phyloP scores from a whole-genome alignment of 2,329 filamentous ascomycete species.

The Botrytis fragariae region DNA sequence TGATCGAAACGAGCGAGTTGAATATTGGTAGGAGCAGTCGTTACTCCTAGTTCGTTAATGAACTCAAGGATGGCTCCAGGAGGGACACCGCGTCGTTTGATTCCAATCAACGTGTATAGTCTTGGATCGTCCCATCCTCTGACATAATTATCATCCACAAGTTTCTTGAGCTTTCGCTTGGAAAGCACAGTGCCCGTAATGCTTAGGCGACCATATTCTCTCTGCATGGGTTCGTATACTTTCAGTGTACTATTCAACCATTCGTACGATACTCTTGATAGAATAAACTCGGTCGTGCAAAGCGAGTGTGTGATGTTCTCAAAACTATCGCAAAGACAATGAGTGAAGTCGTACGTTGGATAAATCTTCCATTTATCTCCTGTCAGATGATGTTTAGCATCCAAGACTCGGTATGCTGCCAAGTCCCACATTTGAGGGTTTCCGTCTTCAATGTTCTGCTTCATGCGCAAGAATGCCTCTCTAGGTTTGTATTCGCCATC shows the following conservation, averaged over 20 bases:
- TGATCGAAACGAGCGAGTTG: conserved; percentile 82
- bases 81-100: conserved; percentile 81
- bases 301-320: conserved; percentile 89
- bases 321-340: conserved; percentile 88
- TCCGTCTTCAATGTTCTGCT: conserved; percentile 77
- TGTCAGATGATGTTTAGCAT: conserved; percentile 74
- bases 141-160: conserved; percentile 76
- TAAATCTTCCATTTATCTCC: conserved; percentile 88
- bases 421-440: conserved; percentile 98
- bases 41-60: conserved; percentile 87
- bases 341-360: conserved; percentile 90
- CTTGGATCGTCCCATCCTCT: conserved; percentile 89
- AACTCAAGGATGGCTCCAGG: conserved; percentile 87
- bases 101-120: conserved; percentile 80
- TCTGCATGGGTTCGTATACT: conserved; percentile 90
- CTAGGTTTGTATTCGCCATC: conserved; percentile 86
- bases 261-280: conserved; percentile 83
- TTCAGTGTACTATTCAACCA: conserved; percentile 80
- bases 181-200: conserved; percentile 82
- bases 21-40: conserved; percentile 76
- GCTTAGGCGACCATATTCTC: conserved; percentile 77
- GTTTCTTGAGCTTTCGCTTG: conserved; percentile 77
- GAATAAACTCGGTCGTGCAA: conserved; percentile 90
- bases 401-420: conserved; percentile 81
- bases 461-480: conserved; percentile 87